phyloP scores from a whole-genome alignment of 257 asterid species.

The Primulina eburnea region DNA sequence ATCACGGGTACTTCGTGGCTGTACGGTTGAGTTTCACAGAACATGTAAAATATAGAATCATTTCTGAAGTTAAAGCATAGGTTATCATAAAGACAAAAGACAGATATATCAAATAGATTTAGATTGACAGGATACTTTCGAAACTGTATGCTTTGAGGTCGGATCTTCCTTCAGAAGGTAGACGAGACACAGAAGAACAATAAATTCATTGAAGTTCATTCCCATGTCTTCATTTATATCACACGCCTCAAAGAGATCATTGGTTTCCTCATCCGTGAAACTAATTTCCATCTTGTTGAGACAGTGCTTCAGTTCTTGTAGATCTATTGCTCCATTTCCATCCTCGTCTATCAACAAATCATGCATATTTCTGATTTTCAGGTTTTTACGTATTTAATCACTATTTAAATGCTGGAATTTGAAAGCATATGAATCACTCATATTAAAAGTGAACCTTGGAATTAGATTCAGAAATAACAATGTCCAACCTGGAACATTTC shows the following conservation, averaged over 20 bases:
- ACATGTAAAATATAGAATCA: background rate
- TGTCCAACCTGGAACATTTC: background rate
- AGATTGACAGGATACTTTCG: conserved; percentile 25
- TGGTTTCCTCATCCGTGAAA: conserved; percentile 71
- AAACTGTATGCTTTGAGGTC: conserved; percentile 41
- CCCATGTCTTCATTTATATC: conserved; percentile 77
- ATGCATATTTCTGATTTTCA: background rate
- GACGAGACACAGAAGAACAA: conserved; percentile 89
- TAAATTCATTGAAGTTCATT: conserved; percentile 75
- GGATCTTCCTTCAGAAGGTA: conserved; percentile 80
- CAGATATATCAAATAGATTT: background rate
- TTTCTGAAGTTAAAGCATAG: background rate
- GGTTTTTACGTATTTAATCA: background rate
- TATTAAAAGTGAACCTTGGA: background rate
- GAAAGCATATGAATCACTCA: background rate
- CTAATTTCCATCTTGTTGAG: conserved; percentile 58
- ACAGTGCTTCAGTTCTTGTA: conserved; percentile 70
- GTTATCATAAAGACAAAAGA: background rate
- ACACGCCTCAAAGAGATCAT: conserved; percentile 75
- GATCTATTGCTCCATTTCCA: conserved; percentile 76
- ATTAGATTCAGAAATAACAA: too few relatives aligned
- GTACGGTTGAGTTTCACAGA: background rate
- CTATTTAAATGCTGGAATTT: background rate
- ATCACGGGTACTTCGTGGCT: background rate
- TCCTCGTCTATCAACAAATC: conserved; percentile 54